Base-by-base conservation (phyloP, 768 basidiomycete genomes). In the Clitopilus hobsonii region DNA sequence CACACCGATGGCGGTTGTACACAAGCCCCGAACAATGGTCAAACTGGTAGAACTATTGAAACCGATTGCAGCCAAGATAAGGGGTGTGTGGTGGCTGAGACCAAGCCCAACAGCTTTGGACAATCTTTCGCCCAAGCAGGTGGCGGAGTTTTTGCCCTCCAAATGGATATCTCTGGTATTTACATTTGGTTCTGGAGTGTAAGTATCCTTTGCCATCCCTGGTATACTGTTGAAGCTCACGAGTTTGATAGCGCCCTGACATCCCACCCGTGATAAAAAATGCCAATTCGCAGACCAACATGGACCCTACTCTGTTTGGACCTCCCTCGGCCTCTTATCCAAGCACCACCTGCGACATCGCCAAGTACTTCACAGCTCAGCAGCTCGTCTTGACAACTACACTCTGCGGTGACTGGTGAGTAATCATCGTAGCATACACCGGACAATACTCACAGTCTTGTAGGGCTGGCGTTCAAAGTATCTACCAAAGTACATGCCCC, bases 301-400 rank as follows among this genome's bases (percentile, higher is more conserved):
- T 82, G 2, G 74, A 79, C 58, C 63, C 71, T 1, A 74, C 80
- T 14, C 62, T 68, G 62, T 71, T 79, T 58, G 89, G 89, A 0
- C 68, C 71, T 26, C 91, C 91, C 0, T 77, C 83, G 4, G 87
- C 83, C 0, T 78, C 84, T 25, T 91, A 84, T 69, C 80, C 84
- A 0, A 63, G 74, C 1, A 63, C 73, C 23, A 73, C 74, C 2
- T 91, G 90, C 65, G 67, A 81, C 47, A 70, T 83, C 22, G 69
- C 71, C 13, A 54, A 74, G 38, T 86, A 75, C 67, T 88, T 89
- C 66, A 71, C 79, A 27, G 80, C 83, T 6, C 88, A 91, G 59
- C 74, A 80, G 29, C 71, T 91, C 16, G 80, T 89, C 8, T 76
- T 91, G 23, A 78, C 88, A 38, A 90, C 84, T 18, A 88, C 86